Percentiles rank a stretch among this genome's conserved stretches.
phyloP scores from a whole-genome alignment of 2,329 filamentous ascomycete species.

The Davidsoniella eucalypti region DNA sequence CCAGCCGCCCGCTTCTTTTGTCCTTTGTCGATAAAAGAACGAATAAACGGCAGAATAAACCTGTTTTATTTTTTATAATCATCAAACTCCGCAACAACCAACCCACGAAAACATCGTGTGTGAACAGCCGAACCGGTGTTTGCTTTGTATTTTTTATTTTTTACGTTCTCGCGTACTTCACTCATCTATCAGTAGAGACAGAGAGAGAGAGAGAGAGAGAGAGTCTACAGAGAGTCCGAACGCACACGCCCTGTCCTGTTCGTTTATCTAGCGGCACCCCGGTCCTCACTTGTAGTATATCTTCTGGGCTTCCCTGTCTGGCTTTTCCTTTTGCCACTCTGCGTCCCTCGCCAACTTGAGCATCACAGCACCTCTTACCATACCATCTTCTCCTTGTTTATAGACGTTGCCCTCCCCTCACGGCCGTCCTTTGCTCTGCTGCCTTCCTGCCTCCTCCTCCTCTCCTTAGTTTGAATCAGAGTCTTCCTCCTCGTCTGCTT shows the following conservation, averaged over 20 bases:
- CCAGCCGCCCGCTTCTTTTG: too few species aligned
- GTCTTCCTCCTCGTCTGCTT: neutral
- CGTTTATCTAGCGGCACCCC: neutral
- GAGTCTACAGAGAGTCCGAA: too few species aligned
- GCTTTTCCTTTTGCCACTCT: neutral
- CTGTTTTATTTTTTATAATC: too few species aligned
- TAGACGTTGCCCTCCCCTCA: conserved; percentile 12
- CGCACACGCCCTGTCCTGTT: neutral
- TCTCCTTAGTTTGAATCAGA: neutral
- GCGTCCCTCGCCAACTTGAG: neutral
- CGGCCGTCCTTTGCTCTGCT: conserved; percentile 13
- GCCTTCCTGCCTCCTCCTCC: conserved; percentile 8
- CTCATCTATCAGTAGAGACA: neutral
- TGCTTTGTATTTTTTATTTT: neutral
- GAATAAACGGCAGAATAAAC: too few species aligned
- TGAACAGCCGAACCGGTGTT: conserved; percentile 8
- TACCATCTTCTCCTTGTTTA: neutral
- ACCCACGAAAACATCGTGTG: neutral
- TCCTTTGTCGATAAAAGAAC: too few species aligned
- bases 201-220: too few species aligned
- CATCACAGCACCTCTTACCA: neutral
- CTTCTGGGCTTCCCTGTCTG: neutral
- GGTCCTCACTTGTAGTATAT: neutral
- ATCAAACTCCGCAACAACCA: too few species aligned
- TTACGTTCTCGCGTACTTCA: neutral